A percentile compares a stretch with the other conserved stretches of the same genome.
phyloP scores from a whole-genome alignment of 352 stramenopile genomes.

The Phytopythium oedochilum region DNA sequence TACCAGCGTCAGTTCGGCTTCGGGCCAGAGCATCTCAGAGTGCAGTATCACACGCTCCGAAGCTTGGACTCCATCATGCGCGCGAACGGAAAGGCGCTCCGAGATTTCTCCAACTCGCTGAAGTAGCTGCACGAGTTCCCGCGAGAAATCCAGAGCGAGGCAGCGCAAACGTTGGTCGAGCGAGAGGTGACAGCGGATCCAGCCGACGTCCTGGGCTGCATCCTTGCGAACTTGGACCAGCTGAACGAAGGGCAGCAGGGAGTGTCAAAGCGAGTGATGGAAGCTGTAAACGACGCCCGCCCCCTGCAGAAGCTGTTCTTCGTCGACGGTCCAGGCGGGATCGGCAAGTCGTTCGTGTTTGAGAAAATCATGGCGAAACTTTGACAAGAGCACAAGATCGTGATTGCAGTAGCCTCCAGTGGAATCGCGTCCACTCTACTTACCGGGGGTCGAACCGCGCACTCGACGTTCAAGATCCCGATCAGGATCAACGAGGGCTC shows the following conservation, averaged over 20 bases:
- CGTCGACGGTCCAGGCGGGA: conserved; percentile 22
- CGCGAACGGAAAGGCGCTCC: conserved; percentile 5
- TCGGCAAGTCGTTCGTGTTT: conserved; percentile 24
- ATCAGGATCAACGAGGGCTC: conserved; percentile 10
- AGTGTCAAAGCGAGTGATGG: conserved; percentile 13
- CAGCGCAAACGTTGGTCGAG: conserved; percentile 4
- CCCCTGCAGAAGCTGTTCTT: conserved; percentile 18
- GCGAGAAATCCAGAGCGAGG: not conserved
- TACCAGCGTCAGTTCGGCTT: not conserved
- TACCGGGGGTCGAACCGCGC: conserved; percentile 19
- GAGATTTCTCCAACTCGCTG: conserved; percentile 6
- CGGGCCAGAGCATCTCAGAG: not conserved
- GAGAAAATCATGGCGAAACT: conserved; percentile 18
- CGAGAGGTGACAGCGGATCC: conserved; percentile 8
- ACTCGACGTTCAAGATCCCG: conserved; percentile 28
- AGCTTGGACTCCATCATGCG: conserved; percentile 8
- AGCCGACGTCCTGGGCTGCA: conserved; percentile 1
- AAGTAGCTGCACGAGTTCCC: conserved; percentile 7
- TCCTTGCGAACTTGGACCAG: not conserved
- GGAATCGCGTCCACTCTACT: conserved; percentile 26
- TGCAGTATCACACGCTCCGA: conserved; percentile 12
- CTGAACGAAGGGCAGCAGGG: conserved; percentile 6
- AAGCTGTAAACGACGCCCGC: not conserved
- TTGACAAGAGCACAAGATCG: conserved; percentile 13
- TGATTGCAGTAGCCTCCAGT: conserved; percentile 20